Conservation (phyloP, 2,329 filamentous ascomycete genomes). For the Lasiodiplodia hormozganensis region DNA sequence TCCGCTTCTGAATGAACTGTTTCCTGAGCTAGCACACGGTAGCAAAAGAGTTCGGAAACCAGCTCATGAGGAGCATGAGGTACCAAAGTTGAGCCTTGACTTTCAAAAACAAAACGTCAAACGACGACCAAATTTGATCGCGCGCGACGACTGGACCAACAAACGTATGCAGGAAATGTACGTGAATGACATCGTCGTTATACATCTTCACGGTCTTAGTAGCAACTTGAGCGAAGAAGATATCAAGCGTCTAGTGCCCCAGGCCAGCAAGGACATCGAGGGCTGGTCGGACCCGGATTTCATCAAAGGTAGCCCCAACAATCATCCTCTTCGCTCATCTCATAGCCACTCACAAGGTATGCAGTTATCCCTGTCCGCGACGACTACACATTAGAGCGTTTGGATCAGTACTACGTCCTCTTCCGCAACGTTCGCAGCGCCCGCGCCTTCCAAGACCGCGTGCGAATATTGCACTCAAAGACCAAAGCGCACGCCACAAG, state of each 20-base stretch:
- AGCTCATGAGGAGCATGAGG: background rate
- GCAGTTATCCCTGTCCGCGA: constrained; percentile 70
- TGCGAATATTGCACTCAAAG: constrained; percentile 58
- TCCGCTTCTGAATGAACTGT: constrained; percentile 6
- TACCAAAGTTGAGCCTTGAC: constrained; percentile 17
- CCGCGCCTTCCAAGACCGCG: constrained; percentile 65
- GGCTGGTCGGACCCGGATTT: constrained; percentile 69
- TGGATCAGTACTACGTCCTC: constrained; percentile 72
- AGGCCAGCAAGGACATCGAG: constrained; percentile 66
- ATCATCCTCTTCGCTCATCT: no score
- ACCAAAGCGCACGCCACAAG: constrained; percentile 52
- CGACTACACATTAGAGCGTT: constrained; percentile 66
- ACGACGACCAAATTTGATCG: background rate
- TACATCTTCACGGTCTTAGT: constrained; percentile 51
- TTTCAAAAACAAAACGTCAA: background rate
- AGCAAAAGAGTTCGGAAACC: background rate
- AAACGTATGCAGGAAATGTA: background rate
- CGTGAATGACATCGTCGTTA: constrained; percentile 30
- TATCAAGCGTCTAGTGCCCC: constrained; percentile 71
- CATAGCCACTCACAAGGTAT: background rate
- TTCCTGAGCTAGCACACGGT: constrained; percentile 12
- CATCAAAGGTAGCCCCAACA: constrained; percentile 55
- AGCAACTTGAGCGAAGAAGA: constrained; percentile 69
- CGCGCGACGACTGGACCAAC: background rate
- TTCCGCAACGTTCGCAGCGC: constrained; percentile 69